phyloP scores from a whole-genome alignment of 805 yeast genomes.

The Cyberlindnera lachancei region DNA sequence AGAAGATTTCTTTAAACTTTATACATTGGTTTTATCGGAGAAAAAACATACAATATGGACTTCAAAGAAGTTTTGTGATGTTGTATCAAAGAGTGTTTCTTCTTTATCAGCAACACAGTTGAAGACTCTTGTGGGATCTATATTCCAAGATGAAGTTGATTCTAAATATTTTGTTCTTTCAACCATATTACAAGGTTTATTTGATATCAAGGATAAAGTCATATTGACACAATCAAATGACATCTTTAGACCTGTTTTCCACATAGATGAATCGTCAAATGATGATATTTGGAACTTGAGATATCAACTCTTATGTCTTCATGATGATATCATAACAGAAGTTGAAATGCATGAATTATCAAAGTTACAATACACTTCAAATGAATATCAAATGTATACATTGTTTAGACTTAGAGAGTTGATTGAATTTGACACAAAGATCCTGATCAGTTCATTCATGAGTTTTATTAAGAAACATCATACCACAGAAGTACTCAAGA shows the following conservation, averaged over 20 bases:
- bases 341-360: conserved; percentile 16
- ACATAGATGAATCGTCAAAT: conserved; percentile 6
- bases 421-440: conserved; percentile 22
- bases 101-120: conserved; percentile 43
- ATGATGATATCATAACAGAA: conserved; percentile 29
- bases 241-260: conserved; percentile 22
- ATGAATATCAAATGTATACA: conserved; percentile 24
- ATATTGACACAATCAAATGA: conserved; percentile 19
- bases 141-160: conserved; percentile 12
- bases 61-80: conserved; percentile 24
- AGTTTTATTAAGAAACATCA: conserved; percentile 13
- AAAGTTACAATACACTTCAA: conserved; percentile 2
- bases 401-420: conserved; percentile 46
- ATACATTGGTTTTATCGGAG: conserved; percentile 26
- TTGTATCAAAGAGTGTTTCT: conserved; percentile 34
- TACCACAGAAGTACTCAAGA: conserved; percentile 12
- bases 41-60: conserved; percentile 9
- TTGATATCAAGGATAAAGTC: conserved; percentile 24
- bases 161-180: conserved; percentile 20
- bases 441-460: conserved; percentile 20
- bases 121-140: conserved; percentile 17
- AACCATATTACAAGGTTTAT: conserved; percentile 35
- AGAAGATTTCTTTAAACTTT: conserved; percentile 37
- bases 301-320: conserved; percentile 41
- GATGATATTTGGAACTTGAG: conserved; percentile 37